A percentile compares a stretch with the other conserved stretches of the same genome.
Evolutionary conservation across 2,329 filamentous ascomycete species (phyloP).

Genomic region (Emergomyces pasteurianus): DNA sequence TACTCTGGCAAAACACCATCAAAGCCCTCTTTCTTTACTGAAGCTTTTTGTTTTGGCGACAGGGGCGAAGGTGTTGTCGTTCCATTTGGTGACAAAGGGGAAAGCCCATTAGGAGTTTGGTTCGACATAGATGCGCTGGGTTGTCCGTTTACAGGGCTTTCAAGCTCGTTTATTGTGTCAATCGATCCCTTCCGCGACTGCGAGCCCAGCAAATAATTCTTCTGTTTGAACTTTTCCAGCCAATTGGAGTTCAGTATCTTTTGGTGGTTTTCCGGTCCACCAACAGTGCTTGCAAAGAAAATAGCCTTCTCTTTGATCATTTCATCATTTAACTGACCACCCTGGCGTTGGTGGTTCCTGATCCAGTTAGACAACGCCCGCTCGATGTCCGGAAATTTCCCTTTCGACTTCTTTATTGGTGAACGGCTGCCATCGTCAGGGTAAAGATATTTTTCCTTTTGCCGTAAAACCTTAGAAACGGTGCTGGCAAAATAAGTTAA

Average conservation of each 20-base stretch:
- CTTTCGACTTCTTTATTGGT: slow-evolving; percentile 69
- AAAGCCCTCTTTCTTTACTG: slow-evolving; percentile 47
- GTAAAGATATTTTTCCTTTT: slow-evolving; percentile 88
- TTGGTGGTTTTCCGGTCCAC: slow-evolving; percentile 57
- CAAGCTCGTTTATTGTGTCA: slow-evolving; percentile 52
- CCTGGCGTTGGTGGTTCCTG: slow-evolving; percentile 65
- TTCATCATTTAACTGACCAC: slow-evolving; percentile 61
- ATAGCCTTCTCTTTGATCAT: slow-evolving; percentile 74
- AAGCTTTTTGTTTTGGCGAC: slow-evolving; percentile 54
- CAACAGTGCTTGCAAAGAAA: slow-evolving; percentile 65
- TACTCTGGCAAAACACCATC: slow-evolving; percentile 48
- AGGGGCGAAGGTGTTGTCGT: slow-evolving; percentile 57
- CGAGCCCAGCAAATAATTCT: slow-evolving; percentile 52
- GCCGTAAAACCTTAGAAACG: slow-evolving; percentile 91
- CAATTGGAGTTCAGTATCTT: slow-evolving; percentile 63
- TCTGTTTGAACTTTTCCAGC: slow-evolving; percentile 94
- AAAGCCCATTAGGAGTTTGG: slow-evolving; percentile 55
- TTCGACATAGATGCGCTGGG: slow-evolving; percentile 42
- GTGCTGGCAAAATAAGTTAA: slow-evolving; percentile 49
- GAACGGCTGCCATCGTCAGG: slow-evolving; percentile 67
- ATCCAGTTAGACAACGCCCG: slow-evolving; percentile 81
- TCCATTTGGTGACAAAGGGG: slow-evolving; percentile 59
- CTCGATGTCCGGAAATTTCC: slow-evolving; percentile 83
- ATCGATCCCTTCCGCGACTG: slow-evolving; percentile 43
- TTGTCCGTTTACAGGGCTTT: slow-evolving; percentile 45